phyloP scores from a whole-genome alignment of 2,329 filamentous ascomycete species.

The Cladophialophora yegresii region DNA sequence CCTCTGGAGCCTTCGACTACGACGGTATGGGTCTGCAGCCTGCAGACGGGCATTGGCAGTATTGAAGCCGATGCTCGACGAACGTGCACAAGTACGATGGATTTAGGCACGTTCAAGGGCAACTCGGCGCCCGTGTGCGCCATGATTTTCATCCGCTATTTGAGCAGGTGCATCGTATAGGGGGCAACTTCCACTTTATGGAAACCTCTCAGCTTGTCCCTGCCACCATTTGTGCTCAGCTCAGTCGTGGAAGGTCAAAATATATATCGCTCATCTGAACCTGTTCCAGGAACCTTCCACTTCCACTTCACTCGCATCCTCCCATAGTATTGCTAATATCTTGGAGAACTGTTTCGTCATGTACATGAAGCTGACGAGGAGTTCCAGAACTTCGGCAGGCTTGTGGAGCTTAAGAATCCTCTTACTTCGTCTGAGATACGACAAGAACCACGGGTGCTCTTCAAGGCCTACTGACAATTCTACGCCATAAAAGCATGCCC shows the following conservation, averaged over 20 bases:
- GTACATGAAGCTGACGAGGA: slow-evolving; percentile 9
- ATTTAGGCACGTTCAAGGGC: neutral
- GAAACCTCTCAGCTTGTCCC: neutral
- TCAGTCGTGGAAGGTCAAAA: neutral
- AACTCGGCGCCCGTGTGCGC: neutral
- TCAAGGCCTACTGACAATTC: neutral
- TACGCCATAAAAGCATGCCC: slow-evolving; percentile 1
- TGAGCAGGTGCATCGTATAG: neutral
- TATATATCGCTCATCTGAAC: neutral
- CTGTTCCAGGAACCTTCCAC: neutral
- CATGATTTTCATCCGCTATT: neutral
- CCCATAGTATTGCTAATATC: neutral
- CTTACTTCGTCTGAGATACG: neutral
- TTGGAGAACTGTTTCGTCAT: neutral
- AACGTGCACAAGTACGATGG: neutral
- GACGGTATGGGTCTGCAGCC: neutral
- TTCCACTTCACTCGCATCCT: neutral
- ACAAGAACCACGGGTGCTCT: slow-evolving; percentile 5
- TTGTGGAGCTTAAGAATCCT: neutral
- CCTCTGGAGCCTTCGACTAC: slow-evolving; percentile 11
- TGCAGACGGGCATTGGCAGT: neutral
- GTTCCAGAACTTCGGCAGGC: neutral
- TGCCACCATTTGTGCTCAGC: neutral
- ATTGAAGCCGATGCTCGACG: neutral
- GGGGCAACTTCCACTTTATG: neutral